A percentile compares a stretch with the other conserved stretches of the same genome.
These are phyloP conservation scores for Phialophora tarda DNA, from an alignment of 2,329 filamentous ascomycete species.

Conservation along the genomic window DNA sequence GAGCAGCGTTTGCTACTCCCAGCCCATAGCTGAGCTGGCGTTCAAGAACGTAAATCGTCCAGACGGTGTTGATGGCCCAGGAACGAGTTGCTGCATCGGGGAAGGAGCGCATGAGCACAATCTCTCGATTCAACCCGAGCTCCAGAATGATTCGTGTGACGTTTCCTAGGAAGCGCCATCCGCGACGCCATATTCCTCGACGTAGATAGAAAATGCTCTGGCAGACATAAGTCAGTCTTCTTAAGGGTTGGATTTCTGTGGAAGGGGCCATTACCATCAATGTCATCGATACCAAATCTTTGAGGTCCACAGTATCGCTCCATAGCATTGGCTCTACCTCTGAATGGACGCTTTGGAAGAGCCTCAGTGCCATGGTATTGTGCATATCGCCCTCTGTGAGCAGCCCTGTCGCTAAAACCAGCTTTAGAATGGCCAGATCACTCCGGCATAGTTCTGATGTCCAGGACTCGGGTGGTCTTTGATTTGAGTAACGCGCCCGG, in stretches of 20 bases:
- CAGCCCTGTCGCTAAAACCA: conserved; percentile 13
- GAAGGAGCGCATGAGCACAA: conserved; percentile 11
- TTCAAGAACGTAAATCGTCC: conserved; percentile 14
- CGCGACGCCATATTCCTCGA: conserved; percentile 11
- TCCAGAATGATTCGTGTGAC: conserved; percentile 15
- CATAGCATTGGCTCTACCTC: conserved; percentile 13
- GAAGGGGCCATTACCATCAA: conserved; percentile 7
- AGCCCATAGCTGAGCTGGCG: conserved; percentile 16
- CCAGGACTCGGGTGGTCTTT: conserved; percentile 3
- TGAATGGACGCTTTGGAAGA: conserved; percentile 14
- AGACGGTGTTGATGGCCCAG: conserved; percentile 11
- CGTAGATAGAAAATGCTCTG: conserved; percentile 17
- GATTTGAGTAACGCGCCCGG: conserved; percentile 11
- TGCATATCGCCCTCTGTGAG: conserved; percentile 13
- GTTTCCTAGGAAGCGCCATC: conserved; percentile 16
- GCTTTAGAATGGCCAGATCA: conserved; percentile 12
- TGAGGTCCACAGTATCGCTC: conserved; percentile 15
- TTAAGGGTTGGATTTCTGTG: conserved; percentile 1
- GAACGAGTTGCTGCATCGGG: conserved; percentile 11
- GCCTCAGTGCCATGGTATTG: conserved; percentile 8
- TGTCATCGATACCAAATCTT: conserved; percentile 15
- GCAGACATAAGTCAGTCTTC: conserved; percentile 10
- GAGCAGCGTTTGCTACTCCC: conserved; percentile 15
- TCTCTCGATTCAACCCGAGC: conserved; percentile 14
- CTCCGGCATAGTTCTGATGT: conserved; percentile 9